Evolutionary conservation across 768 basidiomycete species (phyloP).

Genomic region (Daedalea quercina): DNA sequence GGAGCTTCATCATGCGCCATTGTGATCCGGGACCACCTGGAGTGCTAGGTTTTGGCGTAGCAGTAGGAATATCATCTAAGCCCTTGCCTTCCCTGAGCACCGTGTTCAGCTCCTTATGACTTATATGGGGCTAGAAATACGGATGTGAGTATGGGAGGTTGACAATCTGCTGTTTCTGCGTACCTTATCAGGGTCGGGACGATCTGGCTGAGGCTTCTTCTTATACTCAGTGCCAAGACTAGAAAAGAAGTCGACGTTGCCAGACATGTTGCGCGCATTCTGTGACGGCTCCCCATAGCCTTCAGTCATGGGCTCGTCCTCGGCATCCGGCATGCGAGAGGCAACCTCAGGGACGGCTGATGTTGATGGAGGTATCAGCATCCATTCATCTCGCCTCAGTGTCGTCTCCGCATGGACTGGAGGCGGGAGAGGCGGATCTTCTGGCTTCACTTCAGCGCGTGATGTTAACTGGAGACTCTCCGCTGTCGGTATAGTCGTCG

Average conservation of each 20-base stretch:
- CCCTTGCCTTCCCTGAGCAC: conserved; percentile 41
- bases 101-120: conserved; percentile 56
- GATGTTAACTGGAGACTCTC: conserved; percentile 67
- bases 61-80: conserved; percentile 33
- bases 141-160: not conserved
- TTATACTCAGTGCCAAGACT: conserved; percentile 72
- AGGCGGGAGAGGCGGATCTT: conserved; percentile 42
- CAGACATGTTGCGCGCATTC: conserved; percentile 41
- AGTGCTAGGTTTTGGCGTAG: conserved; percentile 41
- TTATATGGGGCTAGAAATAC: conserved; percentile 46
- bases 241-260: conserved; percentile 85
- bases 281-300: conserved; percentile 50
- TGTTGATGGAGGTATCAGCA: conserved; percentile 49
- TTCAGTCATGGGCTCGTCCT: conserved; percentile 54
- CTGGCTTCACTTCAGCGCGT: conserved; percentile 39
- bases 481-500: conserved; percentile 70
- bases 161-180: conserved; percentile 5
- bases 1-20: conserved; percentile 98
- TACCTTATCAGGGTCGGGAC: conserved; percentile 70
- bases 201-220: conserved; percentile 52
- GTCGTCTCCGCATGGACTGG: conserved; percentile 38
- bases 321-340: conserved; percentile 5
- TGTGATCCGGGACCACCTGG: conserved; percentile 91
- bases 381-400: conserved; percentile 82
- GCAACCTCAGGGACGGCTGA: conserved; percentile 17